Evolutionary conservation across 2,329 filamentous ascomycete genomes (phyloP).

Genomic region (Albophoma yamanashiensis): DNA sequence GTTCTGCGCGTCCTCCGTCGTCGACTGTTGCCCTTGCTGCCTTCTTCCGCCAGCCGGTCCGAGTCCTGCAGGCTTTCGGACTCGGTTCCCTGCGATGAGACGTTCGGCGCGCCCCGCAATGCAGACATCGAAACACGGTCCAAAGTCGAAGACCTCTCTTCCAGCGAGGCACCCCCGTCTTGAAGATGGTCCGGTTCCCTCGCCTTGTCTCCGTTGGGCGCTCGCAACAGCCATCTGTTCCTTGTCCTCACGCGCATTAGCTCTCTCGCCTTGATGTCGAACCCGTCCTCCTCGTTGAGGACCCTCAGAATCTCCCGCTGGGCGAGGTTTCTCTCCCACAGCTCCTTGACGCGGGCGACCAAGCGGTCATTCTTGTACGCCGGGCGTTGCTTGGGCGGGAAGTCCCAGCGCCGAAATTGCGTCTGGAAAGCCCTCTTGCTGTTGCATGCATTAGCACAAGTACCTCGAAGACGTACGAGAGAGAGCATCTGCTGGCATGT

Average conservation of each 20-base stretch:
- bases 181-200: conserved; percentile 10
- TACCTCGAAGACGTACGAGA: background rate
- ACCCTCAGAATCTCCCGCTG: conserved; percentile 65
- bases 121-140: background rate
- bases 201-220: conserved; percentile 45
- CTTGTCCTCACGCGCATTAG: conserved; percentile 58
- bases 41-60: background rate
- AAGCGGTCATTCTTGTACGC: conserved; percentile 59
- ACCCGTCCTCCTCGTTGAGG: conserved; percentile 59
- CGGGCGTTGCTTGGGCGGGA: conserved; percentile 63
- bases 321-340: conserved; percentile 65
- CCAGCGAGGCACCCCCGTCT: conserved; percentile 7
- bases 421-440: conserved; percentile 69
- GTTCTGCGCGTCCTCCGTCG: conserved; percentile 58
- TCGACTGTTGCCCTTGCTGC: conserved; percentile 21
- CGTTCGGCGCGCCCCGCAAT: background rate
- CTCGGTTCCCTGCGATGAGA: background rate
- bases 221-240: conserved; percentile 57
- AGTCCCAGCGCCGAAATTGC: conserved; percentile 70
- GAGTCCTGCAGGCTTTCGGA: background rate
- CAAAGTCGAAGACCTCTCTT: conserved; percentile 3
- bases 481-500: background rate
- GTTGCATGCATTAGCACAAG: conserved; percentile 9
- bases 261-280: conserved; percentile 60
- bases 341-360: conserved; percentile 58